Percentiles rank a stretch among this genome's conserved stretches.
Evolutionary conservation across 495 filamentous ascomycete species (phyloP).

Genomic region (Aspergillus funiculosus): DNA sequence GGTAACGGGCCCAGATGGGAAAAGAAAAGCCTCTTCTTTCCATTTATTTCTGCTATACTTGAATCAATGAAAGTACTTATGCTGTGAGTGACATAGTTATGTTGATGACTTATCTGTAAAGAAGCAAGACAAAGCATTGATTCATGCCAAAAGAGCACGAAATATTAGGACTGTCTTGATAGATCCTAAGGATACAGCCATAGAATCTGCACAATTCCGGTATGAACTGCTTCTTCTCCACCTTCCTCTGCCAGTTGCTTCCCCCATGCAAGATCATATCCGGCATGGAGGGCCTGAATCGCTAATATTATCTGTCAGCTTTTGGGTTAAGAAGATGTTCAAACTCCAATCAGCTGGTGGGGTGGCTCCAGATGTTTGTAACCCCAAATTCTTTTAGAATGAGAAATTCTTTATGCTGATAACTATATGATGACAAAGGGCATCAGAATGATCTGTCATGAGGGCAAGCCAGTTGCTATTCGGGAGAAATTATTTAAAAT

Average conservation of each 20-base stretch:
- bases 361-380: constrained; percentile 32
- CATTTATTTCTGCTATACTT: background rate
- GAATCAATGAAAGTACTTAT: no score
- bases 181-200: constrained; percentile 53
- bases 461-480: constrained; percentile 56
- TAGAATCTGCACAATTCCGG: constrained; percentile 55
- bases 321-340: constrained; percentile 61
- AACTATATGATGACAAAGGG: constrained; percentile 17
- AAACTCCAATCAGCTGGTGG: constrained; percentile 40
- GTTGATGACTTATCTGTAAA: constrained; percentile 49
- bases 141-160: constrained; percentile 48
- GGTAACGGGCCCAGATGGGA: no score
- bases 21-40: no score
- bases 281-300: background rate
- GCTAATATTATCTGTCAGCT: constrained; percentile 30
- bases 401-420: constrained; percentile 12
- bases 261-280: no score
- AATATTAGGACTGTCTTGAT: constrained; percentile 50
- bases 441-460: constrained; percentile 50
- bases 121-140: constrained; percentile 56
- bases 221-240: constrained; percentile 21
- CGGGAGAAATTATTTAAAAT: constrained; percentile 54
- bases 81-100: constrained; percentile 27
- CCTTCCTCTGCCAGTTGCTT: background rate
- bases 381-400: background rate